A percentile compares a stretch with the other conserved stretches of the same genome.
Evolutionary conservation across 2,329 filamentous ascomycete genomes (phyloP).

Genomic region (Parastagonospora avenae): DNA sequence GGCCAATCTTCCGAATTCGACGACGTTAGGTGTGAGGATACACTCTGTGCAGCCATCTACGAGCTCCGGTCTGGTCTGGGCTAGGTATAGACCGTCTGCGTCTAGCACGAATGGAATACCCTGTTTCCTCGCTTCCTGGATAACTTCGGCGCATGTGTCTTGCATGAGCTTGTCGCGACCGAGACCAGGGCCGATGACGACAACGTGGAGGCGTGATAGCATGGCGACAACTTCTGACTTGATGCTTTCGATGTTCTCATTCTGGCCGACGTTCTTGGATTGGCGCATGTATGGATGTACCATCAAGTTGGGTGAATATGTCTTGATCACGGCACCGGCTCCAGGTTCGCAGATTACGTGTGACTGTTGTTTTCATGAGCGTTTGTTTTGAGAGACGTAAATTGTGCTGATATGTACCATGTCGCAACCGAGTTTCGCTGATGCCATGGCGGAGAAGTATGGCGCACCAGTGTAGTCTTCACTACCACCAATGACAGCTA

Average conservation of each 20-base stretch:
- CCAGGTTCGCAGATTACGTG: conserved; percentile 95
- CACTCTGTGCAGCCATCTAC: conserved; percentile 81
- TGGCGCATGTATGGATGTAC: conserved; percentile 95
- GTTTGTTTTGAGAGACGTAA: conserved; percentile 7
- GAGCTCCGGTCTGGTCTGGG: conserved; percentile 75
- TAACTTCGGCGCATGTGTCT: conserved; percentile 77
- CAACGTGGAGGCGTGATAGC: conserved; percentile 84
- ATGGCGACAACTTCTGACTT: conserved; percentile 74
- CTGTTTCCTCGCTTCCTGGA: conserved; percentile 74
- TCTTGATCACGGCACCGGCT: conserved; percentile 87
- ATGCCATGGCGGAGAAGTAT: conserved; percentile 98
- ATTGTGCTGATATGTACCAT: conserved; percentile 63
- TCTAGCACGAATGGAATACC: conserved; percentile 85
- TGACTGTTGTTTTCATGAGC: conserved; percentile 59
- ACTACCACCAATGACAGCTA: conserved; percentile 93
- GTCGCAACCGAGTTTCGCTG: conserved; percentile 85
- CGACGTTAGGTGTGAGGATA: conserved; percentile 92
- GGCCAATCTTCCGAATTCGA: conserved; percentile 85
- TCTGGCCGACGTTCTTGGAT: conserved; percentile 61
- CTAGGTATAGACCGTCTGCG: conserved; percentile 82
- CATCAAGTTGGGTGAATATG: conserved; percentile 98
- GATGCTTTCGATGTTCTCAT: conserved; percentile 66
- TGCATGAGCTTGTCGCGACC: conserved; percentile 91
- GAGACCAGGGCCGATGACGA: conserved; percentile 91
- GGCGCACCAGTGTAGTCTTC: conserved; percentile 96